These are phyloP conservation scores for Lachancea fermentati DNA, from an alignment of 805 yeast genomes.

Conservation along the genomic window DNA sequence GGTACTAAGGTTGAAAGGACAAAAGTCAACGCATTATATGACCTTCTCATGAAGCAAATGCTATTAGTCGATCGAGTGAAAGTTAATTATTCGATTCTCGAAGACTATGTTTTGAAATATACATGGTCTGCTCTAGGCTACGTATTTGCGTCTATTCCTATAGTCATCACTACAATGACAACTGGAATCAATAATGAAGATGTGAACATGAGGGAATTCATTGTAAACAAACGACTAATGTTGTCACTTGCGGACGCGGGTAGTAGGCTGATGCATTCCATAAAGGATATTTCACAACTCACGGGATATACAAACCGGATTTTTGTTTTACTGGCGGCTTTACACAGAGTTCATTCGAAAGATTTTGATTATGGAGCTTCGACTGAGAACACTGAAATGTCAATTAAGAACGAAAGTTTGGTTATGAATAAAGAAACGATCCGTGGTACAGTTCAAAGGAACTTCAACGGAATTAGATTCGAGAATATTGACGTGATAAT, in stretches of 20 bases:
- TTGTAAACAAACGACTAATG: slow-evolving; percentile 86
- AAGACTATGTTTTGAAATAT: slow-evolving; percentile 82
- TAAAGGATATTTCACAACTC: slow-evolving; percentile 84
- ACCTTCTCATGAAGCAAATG: slow-evolving; percentile 50
- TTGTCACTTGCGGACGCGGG: slow-evolving; percentile 93
- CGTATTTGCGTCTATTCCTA: slow-evolving; percentile 83
- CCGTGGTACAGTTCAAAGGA: slow-evolving; percentile 73
- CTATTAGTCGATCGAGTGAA: slow-evolving; percentile 50
- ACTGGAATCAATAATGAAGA: slow-evolving; percentile 36
- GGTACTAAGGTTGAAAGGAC: slow-evolving; percentile 75
- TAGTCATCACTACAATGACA: slow-evolving; percentile 51
- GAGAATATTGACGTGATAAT: slow-evolving; percentile 79
- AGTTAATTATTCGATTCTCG: slow-evolving; percentile 65
- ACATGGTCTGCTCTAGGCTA: slow-evolving; percentile 97
- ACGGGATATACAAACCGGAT: slow-evolving; percentile 89
- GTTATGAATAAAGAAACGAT: slow-evolving; percentile 41
- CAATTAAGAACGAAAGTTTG: neutral
- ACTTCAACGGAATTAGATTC: slow-evolving; percentile 73
- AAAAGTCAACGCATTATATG: slow-evolving; percentile 56
- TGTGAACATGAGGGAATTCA: slow-evolving; percentile 76
- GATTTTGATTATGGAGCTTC: slow-evolving; percentile 36
- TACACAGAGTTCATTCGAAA: slow-evolving; percentile 74
- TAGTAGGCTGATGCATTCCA: slow-evolving; percentile 87
- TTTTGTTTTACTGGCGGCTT: slow-evolving; percentile 63
- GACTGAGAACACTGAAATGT: slow-evolving; percentile 25